Conservation (phyloP, 345 rosid genomes). For the Arabis alpina region DNA sequence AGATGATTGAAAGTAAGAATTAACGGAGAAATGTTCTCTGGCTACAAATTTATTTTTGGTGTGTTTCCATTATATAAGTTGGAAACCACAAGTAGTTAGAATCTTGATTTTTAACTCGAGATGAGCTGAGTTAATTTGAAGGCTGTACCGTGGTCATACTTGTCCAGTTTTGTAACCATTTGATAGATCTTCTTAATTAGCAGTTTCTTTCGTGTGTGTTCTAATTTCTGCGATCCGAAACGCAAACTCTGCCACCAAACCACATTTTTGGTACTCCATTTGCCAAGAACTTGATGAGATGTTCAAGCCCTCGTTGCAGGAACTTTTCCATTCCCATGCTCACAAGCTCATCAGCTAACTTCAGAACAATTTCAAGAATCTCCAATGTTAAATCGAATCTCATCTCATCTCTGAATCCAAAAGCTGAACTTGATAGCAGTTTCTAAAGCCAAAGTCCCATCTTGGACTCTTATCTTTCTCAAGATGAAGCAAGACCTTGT, state of each 20-base stretch:
- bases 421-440: no score
- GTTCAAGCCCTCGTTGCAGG: not conserved
- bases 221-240: not conserved
- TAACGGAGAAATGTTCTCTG: no score
- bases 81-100: no score
- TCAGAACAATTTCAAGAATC: not conserved
- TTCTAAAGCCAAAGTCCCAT: no score
- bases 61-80: no score
- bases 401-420: no score
- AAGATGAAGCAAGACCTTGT: no score
- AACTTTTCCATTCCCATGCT: not conserved
- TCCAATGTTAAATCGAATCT: no score
- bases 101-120: no score
- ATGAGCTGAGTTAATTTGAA: not conserved
- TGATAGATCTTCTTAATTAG: not conserved
- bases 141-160: not conserved
- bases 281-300: not conserved
- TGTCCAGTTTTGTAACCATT: slow-evolving; percentile 2
- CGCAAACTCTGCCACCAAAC: slow-evolving; percentile 16
- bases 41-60: no score
- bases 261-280: slow-evolving; percentile 7
- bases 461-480: no score
- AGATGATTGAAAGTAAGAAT: no score
- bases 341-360: slow-evolving; percentile 5
- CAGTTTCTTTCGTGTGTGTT: not conserved